Evolutionary conservation across 1,284 basidiomycete genomes (phyloP).

Genomic region (Naganishia cerealis): DNA sequence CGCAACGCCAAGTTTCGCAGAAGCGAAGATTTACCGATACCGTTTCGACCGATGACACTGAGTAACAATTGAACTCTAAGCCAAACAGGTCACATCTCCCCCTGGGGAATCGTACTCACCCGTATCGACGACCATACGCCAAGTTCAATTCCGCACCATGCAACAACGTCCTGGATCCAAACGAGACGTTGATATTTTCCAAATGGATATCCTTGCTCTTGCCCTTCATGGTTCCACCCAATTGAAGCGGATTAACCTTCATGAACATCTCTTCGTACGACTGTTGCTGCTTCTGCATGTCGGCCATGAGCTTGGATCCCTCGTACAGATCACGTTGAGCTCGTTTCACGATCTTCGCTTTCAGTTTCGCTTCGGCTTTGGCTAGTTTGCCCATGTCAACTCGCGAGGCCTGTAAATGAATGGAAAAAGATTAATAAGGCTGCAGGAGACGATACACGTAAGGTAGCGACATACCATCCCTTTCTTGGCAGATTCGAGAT

Average conservation of each 20-base stretch:
- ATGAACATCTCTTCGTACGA: slow-evolving; percentile 98
- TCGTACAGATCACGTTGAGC: slow-evolving; percentile 86
- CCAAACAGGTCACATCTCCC: slow-evolving; percentile 16
- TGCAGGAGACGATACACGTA: background rate
- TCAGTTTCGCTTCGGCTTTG: slow-evolving; percentile 96
- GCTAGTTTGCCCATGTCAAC: slow-evolving; percentile 98
- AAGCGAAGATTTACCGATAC: slow-evolving; percentile 98
- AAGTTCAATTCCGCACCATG: slow-evolving; percentile 74
- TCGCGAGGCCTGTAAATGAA: slow-evolving; percentile 66
- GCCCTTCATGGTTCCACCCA: slow-evolving; percentile 71
- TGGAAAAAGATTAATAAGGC: slow-evolving; percentile 11
- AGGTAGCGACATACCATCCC: slow-evolving; percentile 68
- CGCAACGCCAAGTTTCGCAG: slow-evolving; percentile 91
- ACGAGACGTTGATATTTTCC: slow-evolving; percentile 91
- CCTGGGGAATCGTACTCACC: slow-evolving; percentile 47
- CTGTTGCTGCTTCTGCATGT: slow-evolving; percentile 91
- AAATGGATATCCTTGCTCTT: slow-evolving; percentile 97
- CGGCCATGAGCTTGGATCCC: slow-evolving; percentile 83
- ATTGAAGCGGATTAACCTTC: slow-evolving; percentile 96
- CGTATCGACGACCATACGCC: slow-evolving; percentile 83
- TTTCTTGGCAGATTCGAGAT: slow-evolving; percentile 90
- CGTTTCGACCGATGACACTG: slow-evolving; percentile 64
- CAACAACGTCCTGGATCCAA: slow-evolving; percentile 68
- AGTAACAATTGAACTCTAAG: slow-evolving; percentile 13
- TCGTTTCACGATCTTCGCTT: slow-evolving; percentile 96